These are phyloP conservation scores for Theileria sp. DNA, from an alignment of 169 alveolate genomes.

Conservation along the genomic window DNA sequence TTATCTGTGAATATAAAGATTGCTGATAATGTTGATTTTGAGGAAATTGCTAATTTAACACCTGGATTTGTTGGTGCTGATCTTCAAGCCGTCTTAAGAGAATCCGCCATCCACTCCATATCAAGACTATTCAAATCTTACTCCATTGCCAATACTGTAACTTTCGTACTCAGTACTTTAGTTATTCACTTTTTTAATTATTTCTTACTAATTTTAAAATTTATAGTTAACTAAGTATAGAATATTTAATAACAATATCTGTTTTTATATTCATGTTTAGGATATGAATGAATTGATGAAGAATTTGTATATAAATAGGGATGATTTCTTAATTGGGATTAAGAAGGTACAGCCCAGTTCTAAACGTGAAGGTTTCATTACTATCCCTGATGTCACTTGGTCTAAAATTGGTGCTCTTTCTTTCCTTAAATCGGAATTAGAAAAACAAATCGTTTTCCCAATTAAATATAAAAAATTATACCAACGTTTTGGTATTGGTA, in stretches of 20 bases:
- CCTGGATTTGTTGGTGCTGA: slow-evolving; percentile 97
- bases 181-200: not conserved
- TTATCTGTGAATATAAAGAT: slow-evolving; percentile 84
- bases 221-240: too few species aligned
- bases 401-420: slow-evolving; percentile 93
- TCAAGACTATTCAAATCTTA: slow-evolving; percentile 32
- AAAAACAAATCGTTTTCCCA: slow-evolving; percentile 90
- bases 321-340: slow-evolving; percentile 84
- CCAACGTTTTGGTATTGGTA: slow-evolving; percentile 86
- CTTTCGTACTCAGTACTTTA: not conserved
- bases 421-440: slow-evolving; percentile 86
- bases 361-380: slow-evolving; percentile 93
- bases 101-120: slow-evolving; percentile 86
- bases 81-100: slow-evolving; percentile 88
- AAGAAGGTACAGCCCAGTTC: slow-evolving; percentile 89
- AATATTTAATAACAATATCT: too few species aligned
- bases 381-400: slow-evolving; percentile 95
- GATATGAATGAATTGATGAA: slow-evolving; percentile 11
- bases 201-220: too few species aligned
- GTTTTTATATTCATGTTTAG: not conserved
- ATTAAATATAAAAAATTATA: slow-evolving; percentile 87
- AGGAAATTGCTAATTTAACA: slow-evolving; percentile 79
- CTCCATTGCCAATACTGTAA: not conserved
- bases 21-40: slow-evolving; percentile 77
- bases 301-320: slow-evolving; percentile 67